Conservation (phyloP, 2,329 filamentous ascomycete species). For the Juglanconis sp. region DNA sequence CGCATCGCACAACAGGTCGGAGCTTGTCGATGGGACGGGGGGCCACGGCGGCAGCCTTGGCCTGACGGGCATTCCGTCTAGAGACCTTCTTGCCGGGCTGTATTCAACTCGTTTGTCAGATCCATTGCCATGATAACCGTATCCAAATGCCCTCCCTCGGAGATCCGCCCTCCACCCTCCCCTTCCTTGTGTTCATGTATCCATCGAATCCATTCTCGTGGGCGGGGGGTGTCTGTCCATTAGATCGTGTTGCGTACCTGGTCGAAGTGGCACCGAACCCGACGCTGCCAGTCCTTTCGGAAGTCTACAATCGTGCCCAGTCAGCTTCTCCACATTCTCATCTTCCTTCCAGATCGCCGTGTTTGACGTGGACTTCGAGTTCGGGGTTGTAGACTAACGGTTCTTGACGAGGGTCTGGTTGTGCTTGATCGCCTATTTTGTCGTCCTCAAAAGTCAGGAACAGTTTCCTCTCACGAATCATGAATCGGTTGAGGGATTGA, state of each 20-base stretch:
- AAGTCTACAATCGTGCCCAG: slow-evolving; percentile 66
- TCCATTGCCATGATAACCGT: slow-evolving; percentile 3
- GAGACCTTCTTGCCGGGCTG: slow-evolving; percentile 95
- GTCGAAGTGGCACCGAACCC: slow-evolving; percentile 99
- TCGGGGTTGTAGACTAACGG: slow-evolving; percentile 57
- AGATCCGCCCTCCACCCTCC: background rate
- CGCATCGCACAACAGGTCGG: slow-evolving; percentile 94
- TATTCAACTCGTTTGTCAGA: slow-evolving; percentile 33
- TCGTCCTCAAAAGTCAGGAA: slow-evolving; percentile 28
- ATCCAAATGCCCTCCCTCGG: too few relatives aligned
- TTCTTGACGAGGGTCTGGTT: slow-evolving; percentile 98
- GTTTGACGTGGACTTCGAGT: slow-evolving; percentile 27
- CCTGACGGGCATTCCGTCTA: slow-evolving; percentile 84
- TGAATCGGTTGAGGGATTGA: slow-evolving; percentile 8
- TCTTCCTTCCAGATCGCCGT: background rate
- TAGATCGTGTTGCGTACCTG: slow-evolving; percentile 67
- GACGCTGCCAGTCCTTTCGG: slow-evolving; percentile 99
- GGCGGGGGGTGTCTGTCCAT: background rate
- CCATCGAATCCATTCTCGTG: slow-evolving; percentile 14
- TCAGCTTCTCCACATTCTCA: slow-evolving; percentile 26
- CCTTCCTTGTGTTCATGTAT: background rate
- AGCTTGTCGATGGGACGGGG: slow-evolving; percentile 97
- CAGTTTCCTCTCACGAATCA: slow-evolving; percentile 22
- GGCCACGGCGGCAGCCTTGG: slow-evolving; percentile 92
- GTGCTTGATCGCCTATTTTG: slow-evolving; percentile 90